These are phyloP conservation scores for Cytospora leucostoma DNA, from an alignment of 2,329 filamentous ascomycete species.

Conservation along the genomic window DNA sequence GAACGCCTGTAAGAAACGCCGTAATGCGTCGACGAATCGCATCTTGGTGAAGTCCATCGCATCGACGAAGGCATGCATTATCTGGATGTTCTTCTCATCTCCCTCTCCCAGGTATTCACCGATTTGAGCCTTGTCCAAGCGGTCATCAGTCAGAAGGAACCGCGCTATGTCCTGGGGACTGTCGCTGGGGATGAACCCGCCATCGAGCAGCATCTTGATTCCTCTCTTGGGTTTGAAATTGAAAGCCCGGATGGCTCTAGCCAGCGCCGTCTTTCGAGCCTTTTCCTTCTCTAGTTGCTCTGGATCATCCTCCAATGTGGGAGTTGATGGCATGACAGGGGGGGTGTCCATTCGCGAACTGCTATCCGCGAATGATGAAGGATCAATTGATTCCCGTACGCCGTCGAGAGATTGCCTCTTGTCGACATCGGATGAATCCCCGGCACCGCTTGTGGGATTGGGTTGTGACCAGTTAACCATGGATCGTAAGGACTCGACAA, in stretches of 20 bases:
- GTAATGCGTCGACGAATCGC: conserved; percentile 88
- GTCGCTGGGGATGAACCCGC: conserved; percentile 84
- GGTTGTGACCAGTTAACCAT: conserved; percentile 86
- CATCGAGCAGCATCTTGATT: conserved; percentile 77
- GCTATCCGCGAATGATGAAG: conserved; percentile 56
- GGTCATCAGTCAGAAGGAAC: conserved; percentile 80
- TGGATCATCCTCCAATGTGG: conserved; percentile 81
- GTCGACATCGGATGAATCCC: conserved; percentile 51
- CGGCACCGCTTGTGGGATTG: conserved; percentile 62
- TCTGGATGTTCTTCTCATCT: conserved; percentile 89
- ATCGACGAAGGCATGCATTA: conserved; percentile 98
- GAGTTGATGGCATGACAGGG: conserved; percentile 64
- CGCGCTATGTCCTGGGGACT: conserved; percentile 78
- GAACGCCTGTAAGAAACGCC: conserved; percentile 92
- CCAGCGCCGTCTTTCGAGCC: conserved; percentile 87
- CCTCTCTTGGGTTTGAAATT: conserved; percentile 98
- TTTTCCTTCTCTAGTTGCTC: conserved; percentile 94
- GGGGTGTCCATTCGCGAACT: conserved; percentile 64
- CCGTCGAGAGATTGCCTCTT: conserved; percentile 55
- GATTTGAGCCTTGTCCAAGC: conserved; percentile 86
- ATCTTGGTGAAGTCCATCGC: conserved; percentile 90
- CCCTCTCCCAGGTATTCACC: conserved; percentile 95
- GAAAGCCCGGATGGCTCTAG: conserved; percentile 86
- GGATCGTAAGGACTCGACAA: conserved; percentile 86
- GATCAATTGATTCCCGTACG: conserved; percentile 76